Evolutionary conservation across 2,329 filamentous ascomycete genomes (phyloP), one percentile per base, ranked within the genome.

Genomic region (Diaporthe ampelina): DNA sequence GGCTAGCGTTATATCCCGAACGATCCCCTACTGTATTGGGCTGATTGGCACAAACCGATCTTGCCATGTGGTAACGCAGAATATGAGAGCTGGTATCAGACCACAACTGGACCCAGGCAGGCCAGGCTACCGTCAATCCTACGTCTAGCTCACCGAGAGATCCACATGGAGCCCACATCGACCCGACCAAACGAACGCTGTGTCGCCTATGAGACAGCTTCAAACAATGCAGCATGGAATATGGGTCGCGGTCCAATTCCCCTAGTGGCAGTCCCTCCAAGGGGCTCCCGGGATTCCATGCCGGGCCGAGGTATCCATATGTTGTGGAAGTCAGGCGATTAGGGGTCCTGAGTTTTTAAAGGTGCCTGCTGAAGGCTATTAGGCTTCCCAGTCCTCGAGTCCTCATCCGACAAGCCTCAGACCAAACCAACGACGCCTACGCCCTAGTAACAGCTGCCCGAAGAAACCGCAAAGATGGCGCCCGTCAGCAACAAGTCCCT

Each of bases 401-500:
- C 11, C 19, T 68, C 63, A 54, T 54, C 32, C 48, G 48, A 24
- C 48, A 54, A 2, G 11, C 8, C 58, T 21, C 48, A 54, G 9
- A 2, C 15, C 48, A 26, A 0, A 8, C 13, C 48, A n/a, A 40
- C 52, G 45, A 52, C 13, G 52, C 2, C n/a, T 8, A 13, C 17
- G 26, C 6, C 13, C 8, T 17, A 26, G 6, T 15, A 1, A 2
- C 9, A 61, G 29, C n/a, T 19, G 35, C 29, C 10, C 21, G 1
- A 43, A 32, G 29, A 37, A 15, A 24, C 57, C 24, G 57, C n/a
- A 63, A 45, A 26, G 7, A 72, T 72, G 70, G 57, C 70, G 58
- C 45, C 71, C 43, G 67, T 75, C 67, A 67, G 50, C 52, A 75
- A 61, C 71, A 75, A 75, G 43, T 43, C 71, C 4, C 58, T 75